Evolutionary conservation across 129 eudicot species (phyloP).

Genomic region (Tagetes erecta): DNA sequence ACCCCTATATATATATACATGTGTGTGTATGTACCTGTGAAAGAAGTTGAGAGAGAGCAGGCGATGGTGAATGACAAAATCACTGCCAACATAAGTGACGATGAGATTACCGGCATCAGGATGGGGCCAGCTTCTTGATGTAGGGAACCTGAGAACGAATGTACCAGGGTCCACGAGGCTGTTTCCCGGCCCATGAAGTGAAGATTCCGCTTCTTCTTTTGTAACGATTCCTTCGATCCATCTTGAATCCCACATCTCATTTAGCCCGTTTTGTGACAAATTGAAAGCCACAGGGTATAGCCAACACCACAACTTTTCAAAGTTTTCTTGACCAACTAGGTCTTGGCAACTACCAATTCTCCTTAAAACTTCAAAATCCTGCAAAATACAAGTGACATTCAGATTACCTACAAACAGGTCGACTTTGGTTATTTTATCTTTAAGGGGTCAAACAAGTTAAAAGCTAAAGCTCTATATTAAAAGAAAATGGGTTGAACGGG

Average conservation of each 20-base stretch:
- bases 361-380: conserved; percentile 87
- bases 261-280: conserved; percentile 60
- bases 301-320: conserved; percentile 95
- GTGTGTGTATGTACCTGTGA: conserved; percentile 45
- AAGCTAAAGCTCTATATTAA: neutral
- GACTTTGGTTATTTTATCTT: neutral
- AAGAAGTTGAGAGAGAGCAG: conserved; percentile 64
- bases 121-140: conserved; percentile 98
- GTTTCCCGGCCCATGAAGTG: conserved; percentile 61
- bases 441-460: neutral
- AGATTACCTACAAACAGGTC: conserved; percentile 16
- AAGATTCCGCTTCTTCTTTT: conserved; percentile 90
- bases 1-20: neutral
- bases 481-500: neutral
- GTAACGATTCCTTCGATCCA: conserved; percentile 93
- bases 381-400: conserved; percentile 3
- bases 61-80: conserved; percentile 72
- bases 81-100: conserved; percentile 75
- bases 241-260: conserved; percentile 67
- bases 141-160: conserved; percentile 81
- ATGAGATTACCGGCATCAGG: conserved; percentile 95
- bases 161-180: conserved; percentile 81
- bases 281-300: conserved; percentile 84
- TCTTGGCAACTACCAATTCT: conserved; percentile 76
- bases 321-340: conserved; percentile 63